These are phyloP conservation scores for Globisporangium solare DNA, from an alignment of 352 stramenopile genomes.

Conservation along the genomic window DNA sequence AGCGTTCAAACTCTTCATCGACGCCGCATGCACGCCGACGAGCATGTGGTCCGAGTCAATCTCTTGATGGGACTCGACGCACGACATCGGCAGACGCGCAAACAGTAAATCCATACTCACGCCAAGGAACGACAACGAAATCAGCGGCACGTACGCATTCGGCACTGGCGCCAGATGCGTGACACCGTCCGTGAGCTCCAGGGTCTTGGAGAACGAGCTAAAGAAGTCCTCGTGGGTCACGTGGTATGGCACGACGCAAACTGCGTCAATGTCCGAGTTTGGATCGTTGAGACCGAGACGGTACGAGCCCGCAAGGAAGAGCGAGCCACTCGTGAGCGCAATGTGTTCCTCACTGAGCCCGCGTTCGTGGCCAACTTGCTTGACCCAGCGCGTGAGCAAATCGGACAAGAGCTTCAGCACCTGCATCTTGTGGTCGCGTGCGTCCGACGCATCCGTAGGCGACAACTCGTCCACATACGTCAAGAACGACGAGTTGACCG, in stretches of 20 bases:
- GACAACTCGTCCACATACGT: slow-evolving; percentile 51
- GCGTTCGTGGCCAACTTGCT: slow-evolving; percentile 60
- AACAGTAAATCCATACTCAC: slow-evolving; percentile 93
- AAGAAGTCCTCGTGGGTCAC: slow-evolving; percentile 88
- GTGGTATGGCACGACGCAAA: slow-evolving; percentile 79
- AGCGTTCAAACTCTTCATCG: slow-evolving; percentile 94
- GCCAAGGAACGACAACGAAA: slow-evolving; percentile 86
- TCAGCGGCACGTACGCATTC: slow-evolving; percentile 91
- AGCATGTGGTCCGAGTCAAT: slow-evolving; percentile 88
- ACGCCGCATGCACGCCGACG: slow-evolving; percentile 89
- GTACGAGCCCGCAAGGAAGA: slow-evolving; percentile 87
- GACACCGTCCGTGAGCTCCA: slow-evolving; percentile 62
- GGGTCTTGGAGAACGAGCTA: slow-evolving; percentile 53
- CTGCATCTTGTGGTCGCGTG: slow-evolving; percentile 59
- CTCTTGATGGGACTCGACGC: slow-evolving; percentile 67
- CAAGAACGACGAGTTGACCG: slow-evolving; percentile 40
- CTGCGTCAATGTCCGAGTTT: slow-evolving; percentile 77
- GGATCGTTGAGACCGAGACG: slow-evolving; percentile 78
- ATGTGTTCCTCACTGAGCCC: slow-evolving; percentile 70
- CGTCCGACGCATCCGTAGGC: slow-evolving; percentile 39
- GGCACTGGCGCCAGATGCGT: slow-evolving; percentile 77
- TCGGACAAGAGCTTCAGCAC: slow-evolving; percentile 72
- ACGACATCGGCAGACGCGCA: slow-evolving; percentile 58
- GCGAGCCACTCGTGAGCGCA: slow-evolving; percentile 60
- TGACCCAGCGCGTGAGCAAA: slow-evolving; percentile 70